These are phyloP conservation scores for Ceratocystis harringtonii DNA, from an alignment of 2,329 filamentous ascomycete species.

Conservation along the genomic window DNA sequence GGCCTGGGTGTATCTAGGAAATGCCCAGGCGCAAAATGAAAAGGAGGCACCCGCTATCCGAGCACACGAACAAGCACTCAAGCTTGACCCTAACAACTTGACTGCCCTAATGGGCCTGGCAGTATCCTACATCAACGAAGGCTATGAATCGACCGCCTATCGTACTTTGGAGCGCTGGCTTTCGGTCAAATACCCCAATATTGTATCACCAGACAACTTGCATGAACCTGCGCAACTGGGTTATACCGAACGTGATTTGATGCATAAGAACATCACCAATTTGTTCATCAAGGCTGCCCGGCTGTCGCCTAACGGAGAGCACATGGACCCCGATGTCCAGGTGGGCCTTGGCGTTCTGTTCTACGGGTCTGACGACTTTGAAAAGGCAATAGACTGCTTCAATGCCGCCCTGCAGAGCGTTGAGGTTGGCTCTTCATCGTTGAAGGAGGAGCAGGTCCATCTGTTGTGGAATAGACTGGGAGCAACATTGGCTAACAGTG, in stretches of 20 bases:
- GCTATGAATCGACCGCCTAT: slow-evolving; percentile 94
- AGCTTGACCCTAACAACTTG: slow-evolving; percentile 73
- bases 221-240: slow-evolving; percentile 70
- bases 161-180: slow-evolving; percentile 93
- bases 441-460: slow-evolving; percentile 74
- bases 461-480: slow-evolving; percentile 95
- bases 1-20: slow-evolving; percentile 85
- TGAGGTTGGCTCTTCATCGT: slow-evolving; percentile 60
- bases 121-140: slow-evolving; percentile 96
- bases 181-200: slow-evolving; percentile 78
- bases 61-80: slow-evolving; percentile 78
- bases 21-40: slow-evolving; percentile 93
- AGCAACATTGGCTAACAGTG: slow-evolving; percentile 88
- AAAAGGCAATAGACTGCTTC: slow-evolving; percentile 98
- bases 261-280: slow-evolving; percentile 81
- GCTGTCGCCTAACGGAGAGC: slow-evolving; percentile 75
- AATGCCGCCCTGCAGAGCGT: slow-evolving; percentile 74
- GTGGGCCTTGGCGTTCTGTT: slow-evolving; percentile 93
- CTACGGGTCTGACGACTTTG: slow-evolving; percentile 94
- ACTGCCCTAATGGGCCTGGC: slow-evolving; percentile 87
- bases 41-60: slow-evolving; percentile 94
- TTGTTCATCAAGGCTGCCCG: slow-evolving; percentile 88
- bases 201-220: slow-evolving; percentile 58
- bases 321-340: slow-evolving; percentile 97
- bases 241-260: slow-evolving; percentile 78